Evolutionary conservation across 2,329 filamentous ascomycete species (phyloP).

Genomic region (Calonectria henricotiae): DNA sequence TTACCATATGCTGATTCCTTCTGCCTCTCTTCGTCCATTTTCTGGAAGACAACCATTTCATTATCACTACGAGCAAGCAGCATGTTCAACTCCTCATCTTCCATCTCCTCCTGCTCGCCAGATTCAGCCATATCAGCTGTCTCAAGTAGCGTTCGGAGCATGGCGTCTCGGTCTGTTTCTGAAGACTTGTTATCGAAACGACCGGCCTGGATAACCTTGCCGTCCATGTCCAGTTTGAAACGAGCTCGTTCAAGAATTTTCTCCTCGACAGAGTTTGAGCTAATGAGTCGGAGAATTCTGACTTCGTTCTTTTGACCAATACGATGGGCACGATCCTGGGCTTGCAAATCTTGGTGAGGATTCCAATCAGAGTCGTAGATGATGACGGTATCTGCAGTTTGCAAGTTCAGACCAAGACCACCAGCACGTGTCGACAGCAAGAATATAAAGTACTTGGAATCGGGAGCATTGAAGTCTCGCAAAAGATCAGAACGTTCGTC

Average conservation of each 20-base stretch:
- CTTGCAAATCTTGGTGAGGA: slow-evolving; percentile 98
- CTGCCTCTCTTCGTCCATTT: slow-evolving; percentile 84
- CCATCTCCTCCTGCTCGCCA: slow-evolving; percentile 94
- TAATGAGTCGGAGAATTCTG: slow-evolving; percentile 94
- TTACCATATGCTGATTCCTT: slow-evolving; percentile 81
- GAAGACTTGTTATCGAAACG: slow-evolving; percentile 99
- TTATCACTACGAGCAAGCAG: slow-evolving; percentile 91
- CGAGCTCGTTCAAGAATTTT: slow-evolving; percentile 98
- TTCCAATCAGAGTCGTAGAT: slow-evolving; percentile 99
- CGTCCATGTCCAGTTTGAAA: slow-evolving; percentile 99
- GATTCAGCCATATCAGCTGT: slow-evolving; percentile 80
- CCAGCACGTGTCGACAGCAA: slow-evolving; percentile 98
- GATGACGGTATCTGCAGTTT: slow-evolving; percentile 98
- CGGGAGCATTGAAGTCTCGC: slow-evolving; percentile 88
- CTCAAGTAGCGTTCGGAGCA: slow-evolving; percentile 94
- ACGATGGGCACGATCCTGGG: slow-evolving; percentile 99
- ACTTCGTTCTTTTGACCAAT: slow-evolving; percentile 99
- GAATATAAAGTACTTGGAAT: slow-evolving; percentile 97
- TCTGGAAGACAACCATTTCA: slow-evolving; percentile 84
- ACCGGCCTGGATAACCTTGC: slow-evolving; percentile 99
- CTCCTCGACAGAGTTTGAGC: slow-evolving; percentile 96
- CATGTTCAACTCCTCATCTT: slow-evolving; percentile 96
- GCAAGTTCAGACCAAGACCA: slow-evolving; percentile 96
- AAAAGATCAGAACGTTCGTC: slow-evolving; percentile 96
- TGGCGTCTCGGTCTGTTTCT: slow-evolving; percentile 97